These are phyloP conservation scores for Pseudogymnoascus sp. DNA, from an alignment of 2,329 filamentous ascomycete species.

Conservation along the genomic window DNA sequence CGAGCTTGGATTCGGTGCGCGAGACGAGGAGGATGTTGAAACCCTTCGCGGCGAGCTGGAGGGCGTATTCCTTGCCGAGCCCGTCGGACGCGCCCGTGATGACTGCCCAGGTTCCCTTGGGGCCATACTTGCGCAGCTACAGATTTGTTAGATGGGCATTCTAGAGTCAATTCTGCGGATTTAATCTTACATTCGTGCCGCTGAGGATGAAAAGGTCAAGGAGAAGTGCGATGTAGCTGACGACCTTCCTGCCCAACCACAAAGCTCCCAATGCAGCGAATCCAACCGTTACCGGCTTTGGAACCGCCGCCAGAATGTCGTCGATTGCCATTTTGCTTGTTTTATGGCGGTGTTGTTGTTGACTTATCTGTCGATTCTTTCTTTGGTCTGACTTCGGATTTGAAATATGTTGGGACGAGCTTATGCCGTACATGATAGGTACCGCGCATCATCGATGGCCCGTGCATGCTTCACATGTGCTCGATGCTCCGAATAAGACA, in stretches of 20 bases:
- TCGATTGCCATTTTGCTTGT: slow-evolving; percentile 18
- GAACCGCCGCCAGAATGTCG: slow-evolving; percentile 32
- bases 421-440: background rate
- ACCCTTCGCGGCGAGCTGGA: slow-evolving; percentile 80
- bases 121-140: slow-evolving; percentile 77
- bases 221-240: slow-evolving; percentile 53
- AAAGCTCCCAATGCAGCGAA: slow-evolving; percentile 49
- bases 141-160: background rate
- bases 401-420: slow-evolving; percentile 1
- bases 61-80: slow-evolving; percentile 90
- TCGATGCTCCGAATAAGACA: background rate
- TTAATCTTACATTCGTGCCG: slow-evolving; percentile 48
- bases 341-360: background rate
- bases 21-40: slow-evolving; percentile 95
- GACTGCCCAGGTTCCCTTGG: slow-evolving; percentile 86
- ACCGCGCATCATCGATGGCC: background rate
- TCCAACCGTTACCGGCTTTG: slow-evolving; percentile 33
- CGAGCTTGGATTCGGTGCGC: slow-evolving; percentile 87
- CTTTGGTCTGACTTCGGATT: background rate
- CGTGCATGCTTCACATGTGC: background rate
- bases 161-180: background rate
- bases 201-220: slow-evolving; percentile 61
- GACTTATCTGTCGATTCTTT: background rate
- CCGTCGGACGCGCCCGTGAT: slow-evolving; percentile 94
- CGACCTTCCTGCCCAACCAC: slow-evolving; percentile 46